Evolutionary conservation across 2,329 filamentous ascomycete genomes (phyloP).

Genomic region (Myriangium duriaei): DNA sequence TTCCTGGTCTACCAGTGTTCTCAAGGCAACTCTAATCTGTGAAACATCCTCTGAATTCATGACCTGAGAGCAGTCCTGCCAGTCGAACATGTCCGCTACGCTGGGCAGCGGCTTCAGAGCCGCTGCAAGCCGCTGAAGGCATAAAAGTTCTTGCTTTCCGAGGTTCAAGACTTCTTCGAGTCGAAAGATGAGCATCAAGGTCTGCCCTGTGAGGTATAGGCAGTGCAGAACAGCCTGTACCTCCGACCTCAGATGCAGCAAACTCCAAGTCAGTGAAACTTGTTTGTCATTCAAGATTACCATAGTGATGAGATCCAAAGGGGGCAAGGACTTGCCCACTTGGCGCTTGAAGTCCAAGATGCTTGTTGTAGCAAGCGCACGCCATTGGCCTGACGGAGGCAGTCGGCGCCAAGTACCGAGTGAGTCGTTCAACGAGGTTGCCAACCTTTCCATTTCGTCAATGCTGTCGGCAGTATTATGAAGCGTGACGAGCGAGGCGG

Average conservation of each 20-base stretch:
- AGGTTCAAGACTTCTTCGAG: background rate
- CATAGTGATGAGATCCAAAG: slow-evolving; percentile 3
- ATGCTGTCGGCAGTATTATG: background rate
- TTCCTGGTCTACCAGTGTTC: background rate
- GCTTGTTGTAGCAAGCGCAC: slow-evolving; percentile 5
- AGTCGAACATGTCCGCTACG: slow-evolving; percentile 3
- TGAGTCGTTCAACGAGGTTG: background rate
- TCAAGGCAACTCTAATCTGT: background rate
- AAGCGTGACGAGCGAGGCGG: slow-evolving; percentile 9
- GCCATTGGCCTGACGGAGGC: slow-evolving; percentile 9
- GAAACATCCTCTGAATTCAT: background rate
- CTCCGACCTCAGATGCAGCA: slow-evolving; percentile 28
- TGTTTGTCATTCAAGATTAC: slow-evolving; percentile 7
- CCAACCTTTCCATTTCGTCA: background rate
- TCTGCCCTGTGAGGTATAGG: slow-evolving; percentile 29
- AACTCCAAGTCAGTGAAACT: slow-evolving; percentile 20
- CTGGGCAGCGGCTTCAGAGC: background rate
- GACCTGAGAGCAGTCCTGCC: background rate
- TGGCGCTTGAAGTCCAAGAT: slow-evolving; percentile 10
- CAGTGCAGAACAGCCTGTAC: slow-evolving; percentile 33
- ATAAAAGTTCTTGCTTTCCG: background rate
- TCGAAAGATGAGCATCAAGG: slow-evolving; percentile 13
- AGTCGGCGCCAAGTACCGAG: background rate
- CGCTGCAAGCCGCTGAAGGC: background rate
- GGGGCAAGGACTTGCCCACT: slow-evolving; percentile 10